phyloP scores from a whole-genome alignment of 352 stramenopile species.

The Globisporangium heterothallicum region DNA sequence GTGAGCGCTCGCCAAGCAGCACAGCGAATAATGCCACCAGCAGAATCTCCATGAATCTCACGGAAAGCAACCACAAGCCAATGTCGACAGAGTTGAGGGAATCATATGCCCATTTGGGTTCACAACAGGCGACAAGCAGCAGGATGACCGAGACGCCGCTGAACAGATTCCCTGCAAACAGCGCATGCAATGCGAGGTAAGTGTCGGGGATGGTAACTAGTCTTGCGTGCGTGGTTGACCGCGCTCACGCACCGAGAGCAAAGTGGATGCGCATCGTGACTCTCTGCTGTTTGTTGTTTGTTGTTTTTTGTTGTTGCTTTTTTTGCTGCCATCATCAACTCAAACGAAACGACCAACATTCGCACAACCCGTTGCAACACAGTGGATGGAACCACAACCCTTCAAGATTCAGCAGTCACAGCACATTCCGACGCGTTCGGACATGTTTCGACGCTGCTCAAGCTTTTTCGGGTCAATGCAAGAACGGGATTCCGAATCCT shows the following conservation, averaged over 20 bases:
- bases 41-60: conserved; percentile 12
- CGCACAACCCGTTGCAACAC: background rate
- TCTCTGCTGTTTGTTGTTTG: background rate
- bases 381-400: background rate
- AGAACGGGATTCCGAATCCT: background rate
- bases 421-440: no score
- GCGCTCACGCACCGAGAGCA: conserved; percentile 24
- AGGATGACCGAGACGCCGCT: conserved; percentile 48
- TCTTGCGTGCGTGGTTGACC: background rate
- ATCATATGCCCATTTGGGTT: conserved; percentile 56
- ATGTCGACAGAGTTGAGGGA: conserved; percentile 70
- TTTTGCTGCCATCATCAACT: no score
- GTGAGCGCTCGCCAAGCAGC: conserved; percentile 1
- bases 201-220: background rate
- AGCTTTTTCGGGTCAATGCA: background rate
- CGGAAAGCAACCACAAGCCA: conserved; percentile 59
- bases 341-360: background rate
- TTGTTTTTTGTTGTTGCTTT: background rate
- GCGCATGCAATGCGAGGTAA: background rate
- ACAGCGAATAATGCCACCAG: background rate
- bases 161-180: conserved; percentile 44
- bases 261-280: conserved; percentile 27
- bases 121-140: conserved; percentile 36
- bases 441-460: background rate
- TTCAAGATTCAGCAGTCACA: conserved; percentile 4